Percentiles rank a stretch among this genome's conserved stretches.
These are phyloP conservation scores for Triangularia verruculosa DNA, from an alignment of 2,329 filamentous ascomycete species.

Conservation along the genomic window DNA sequence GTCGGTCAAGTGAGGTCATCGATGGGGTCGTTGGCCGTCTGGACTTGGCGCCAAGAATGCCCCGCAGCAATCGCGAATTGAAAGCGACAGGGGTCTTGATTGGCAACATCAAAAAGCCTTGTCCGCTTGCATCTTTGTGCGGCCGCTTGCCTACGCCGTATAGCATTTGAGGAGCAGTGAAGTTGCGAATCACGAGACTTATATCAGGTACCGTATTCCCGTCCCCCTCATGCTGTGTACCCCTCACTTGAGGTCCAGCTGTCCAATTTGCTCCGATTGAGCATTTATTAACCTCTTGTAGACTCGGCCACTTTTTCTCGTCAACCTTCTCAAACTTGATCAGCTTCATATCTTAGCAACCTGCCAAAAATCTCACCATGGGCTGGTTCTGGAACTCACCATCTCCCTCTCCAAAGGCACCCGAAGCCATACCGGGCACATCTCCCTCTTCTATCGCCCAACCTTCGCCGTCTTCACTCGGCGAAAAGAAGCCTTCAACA, in stretches of 20 bases:
- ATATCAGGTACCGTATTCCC: background rate
- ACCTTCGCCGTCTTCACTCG: slow-evolving; percentile 18
- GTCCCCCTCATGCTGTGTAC: background rate
- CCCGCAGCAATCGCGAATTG: background rate
- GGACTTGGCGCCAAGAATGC: background rate
- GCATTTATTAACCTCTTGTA: background rate
- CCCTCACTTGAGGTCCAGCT: background rate
- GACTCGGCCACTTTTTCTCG: too few species aligned
- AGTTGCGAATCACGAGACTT: slow-evolving; percentile 3
- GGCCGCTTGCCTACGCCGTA: too few species aligned
- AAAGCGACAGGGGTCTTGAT: background rate
- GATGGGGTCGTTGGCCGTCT: background rate
- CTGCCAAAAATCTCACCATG: slow-evolving; percentile 42
- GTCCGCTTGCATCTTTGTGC: background rate
- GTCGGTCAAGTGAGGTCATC: background rate
- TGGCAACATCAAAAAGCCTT: background rate
- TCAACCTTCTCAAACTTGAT: background rate
- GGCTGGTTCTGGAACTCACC: slow-evolving; percentile 56
- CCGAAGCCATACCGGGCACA: too few species aligned
- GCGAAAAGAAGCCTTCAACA: background rate
- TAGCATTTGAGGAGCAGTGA: background rate
- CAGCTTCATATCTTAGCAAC: background rate
- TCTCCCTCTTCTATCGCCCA: slow-evolving; percentile 16
- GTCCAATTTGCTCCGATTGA: background rate
- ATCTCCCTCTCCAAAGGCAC: slow-evolving; percentile 24